Conservation (phyloP, 768 basidiomycete genomes). For the Strobilomyces confusus region DNA sequence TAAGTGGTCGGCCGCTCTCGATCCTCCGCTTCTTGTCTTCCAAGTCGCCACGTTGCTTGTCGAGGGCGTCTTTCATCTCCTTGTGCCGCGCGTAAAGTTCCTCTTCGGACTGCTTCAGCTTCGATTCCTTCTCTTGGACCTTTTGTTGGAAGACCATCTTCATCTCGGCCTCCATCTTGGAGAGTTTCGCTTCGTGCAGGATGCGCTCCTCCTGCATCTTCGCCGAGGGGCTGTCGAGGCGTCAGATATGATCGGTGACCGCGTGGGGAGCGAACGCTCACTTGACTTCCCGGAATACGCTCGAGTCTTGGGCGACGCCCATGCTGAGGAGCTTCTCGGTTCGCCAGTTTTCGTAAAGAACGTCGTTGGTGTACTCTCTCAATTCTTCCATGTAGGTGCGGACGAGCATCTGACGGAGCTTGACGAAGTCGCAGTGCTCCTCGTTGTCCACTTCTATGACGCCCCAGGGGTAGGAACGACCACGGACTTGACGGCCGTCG, state of each 20-base stretch:
- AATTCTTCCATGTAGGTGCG: conserved; percentile 99
- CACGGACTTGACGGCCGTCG: conserved; percentile 90
- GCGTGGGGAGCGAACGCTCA: conserved; percentile 39
- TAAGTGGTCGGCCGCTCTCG: conserved; percentile 91
- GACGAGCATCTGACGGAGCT: conserved; percentile 98
- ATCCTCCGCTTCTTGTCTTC: conserved; percentile 98
- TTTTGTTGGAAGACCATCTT: conserved; percentile 99
- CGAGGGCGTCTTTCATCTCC: conserved; percentile 99
- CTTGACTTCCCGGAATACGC: conserved; percentile 99
- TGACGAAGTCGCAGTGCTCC: conserved; percentile 98
- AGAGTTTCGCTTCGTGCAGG: conserved; percentile 93
- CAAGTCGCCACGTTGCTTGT: conserved; percentile 91
- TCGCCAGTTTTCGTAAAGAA: conserved; percentile 97
- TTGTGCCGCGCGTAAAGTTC: conserved; percentile 98
- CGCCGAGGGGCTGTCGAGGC: conserved; percentile 73
- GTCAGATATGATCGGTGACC: conserved; percentile 10
- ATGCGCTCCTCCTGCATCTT: conserved; percentile 95
- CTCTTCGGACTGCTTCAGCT: conserved; percentile 98
- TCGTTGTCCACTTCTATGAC: conserved; percentile 99
- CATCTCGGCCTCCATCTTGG: conserved; percentile 99
- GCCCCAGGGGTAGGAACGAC: conserved; percentile 97
- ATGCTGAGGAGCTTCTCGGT: conserved; percentile 93
- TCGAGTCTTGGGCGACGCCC: conserved; percentile 97
- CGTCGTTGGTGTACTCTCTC: conserved; percentile 93
- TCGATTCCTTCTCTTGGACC: conserved; percentile 98